phyloP scores from a whole-genome alignment of 495 filamentous ascomycete species.

The Hypoxylon lienhwacheense region DNA sequence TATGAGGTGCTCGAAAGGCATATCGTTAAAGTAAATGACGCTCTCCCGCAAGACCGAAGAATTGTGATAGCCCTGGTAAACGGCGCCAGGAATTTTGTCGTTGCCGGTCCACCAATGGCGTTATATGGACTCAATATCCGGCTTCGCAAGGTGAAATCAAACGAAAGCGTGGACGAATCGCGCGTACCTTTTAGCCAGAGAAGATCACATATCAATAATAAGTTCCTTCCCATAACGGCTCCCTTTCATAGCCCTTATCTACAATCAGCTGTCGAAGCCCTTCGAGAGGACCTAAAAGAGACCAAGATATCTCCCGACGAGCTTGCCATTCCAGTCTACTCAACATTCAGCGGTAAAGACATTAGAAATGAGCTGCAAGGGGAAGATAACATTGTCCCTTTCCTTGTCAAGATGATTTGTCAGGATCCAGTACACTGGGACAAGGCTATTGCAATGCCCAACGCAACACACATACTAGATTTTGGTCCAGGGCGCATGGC shows the following conservation, averaged over 20 bases:
- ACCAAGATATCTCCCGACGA: slow-evolving; percentile 63
- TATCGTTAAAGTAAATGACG: slow-evolving; percentile 80
- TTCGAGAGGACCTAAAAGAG: slow-evolving; percentile 69
- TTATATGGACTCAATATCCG: slow-evolving; percentile 84
- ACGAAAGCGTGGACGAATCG: slow-evolving; percentile 81
- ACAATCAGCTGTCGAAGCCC: slow-evolving; percentile 54
- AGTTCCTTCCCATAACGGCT: slow-evolving; percentile 85
- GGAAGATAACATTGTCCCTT: slow-evolving; percentile 63
- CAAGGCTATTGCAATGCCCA: slow-evolving; percentile 73
- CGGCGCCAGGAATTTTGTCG: slow-evolving; percentile 84
- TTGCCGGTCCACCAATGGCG: slow-evolving; percentile 83
- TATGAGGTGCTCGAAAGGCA: slow-evolving; percentile 72
- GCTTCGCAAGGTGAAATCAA: slow-evolving; percentile 80
- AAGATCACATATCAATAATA: slow-evolving; percentile 81
- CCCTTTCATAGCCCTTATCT: slow-evolving; percentile 88
- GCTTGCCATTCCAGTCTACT: slow-evolving; percentile 71
- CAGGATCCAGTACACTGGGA: slow-evolving; percentile 82
- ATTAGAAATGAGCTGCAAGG: slow-evolving; percentile 50
- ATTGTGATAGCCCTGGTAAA: slow-evolving; percentile 84
- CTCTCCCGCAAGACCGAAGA: slow-evolving; percentile 76
- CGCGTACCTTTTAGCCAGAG: slow-evolving; percentile 85
- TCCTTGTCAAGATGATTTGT: slow-evolving; percentile 78
- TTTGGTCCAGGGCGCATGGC: slow-evolving; percentile 86
- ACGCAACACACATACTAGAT: slow-evolving; percentile 80
- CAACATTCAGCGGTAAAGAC: slow-evolving; percentile 74